phyloP scores from a whole-genome alignment of 2,329 filamentous ascomycete genomes.

The Colletotrichum somersetense region DNA sequence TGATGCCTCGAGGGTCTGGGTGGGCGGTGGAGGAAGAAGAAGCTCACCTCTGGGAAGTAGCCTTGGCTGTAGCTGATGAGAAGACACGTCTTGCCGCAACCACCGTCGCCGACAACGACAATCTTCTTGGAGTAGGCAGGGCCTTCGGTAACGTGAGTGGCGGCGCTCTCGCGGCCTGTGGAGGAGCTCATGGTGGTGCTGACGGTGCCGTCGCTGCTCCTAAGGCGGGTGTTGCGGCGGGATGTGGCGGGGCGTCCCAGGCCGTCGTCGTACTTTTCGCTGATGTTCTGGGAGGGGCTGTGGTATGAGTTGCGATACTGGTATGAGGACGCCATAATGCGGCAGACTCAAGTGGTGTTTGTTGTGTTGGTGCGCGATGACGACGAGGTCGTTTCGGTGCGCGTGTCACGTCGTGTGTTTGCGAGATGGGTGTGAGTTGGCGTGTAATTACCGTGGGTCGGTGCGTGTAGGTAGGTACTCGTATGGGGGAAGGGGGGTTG shows the following conservation, averaged over 20 bases:
- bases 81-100: conserved; percentile 98
- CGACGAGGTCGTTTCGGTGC: conserved; percentile 28
- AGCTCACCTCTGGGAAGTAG: conserved; percentile 93
- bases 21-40: neutral
- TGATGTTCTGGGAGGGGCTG: conserved; percentile 54
- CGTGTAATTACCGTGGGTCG: conserved; percentile 27
- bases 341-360: conserved; percentile 24
- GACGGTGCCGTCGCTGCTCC: conserved; percentile 90
- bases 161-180: conserved; percentile 80
- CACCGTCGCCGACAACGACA: conserved; percentile 97
- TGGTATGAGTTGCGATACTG: conserved; percentile 69
- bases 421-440: conserved; percentile 16
- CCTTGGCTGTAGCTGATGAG: conserved; percentile 99
- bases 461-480: conserved; percentile 7
- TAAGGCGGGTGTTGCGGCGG: conserved; percentile 65
- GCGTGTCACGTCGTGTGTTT: conserved; percentile 31
- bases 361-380: conserved; percentile 22
- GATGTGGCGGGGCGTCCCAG: conserved; percentile 42
- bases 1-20: too few species aligned
- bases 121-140: conserved; percentile 99
- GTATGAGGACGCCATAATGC: conserved; percentile 63
- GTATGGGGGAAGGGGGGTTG: conserved; percentile 25
- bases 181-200: conserved; percentile 85
- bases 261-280: conserved; percentile 57
- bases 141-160: conserved; percentile 88